Evolutionary conservation across 768 basidiomycete species (phyloP).

Genomic region (Cystobasidium tubakii): DNA sequence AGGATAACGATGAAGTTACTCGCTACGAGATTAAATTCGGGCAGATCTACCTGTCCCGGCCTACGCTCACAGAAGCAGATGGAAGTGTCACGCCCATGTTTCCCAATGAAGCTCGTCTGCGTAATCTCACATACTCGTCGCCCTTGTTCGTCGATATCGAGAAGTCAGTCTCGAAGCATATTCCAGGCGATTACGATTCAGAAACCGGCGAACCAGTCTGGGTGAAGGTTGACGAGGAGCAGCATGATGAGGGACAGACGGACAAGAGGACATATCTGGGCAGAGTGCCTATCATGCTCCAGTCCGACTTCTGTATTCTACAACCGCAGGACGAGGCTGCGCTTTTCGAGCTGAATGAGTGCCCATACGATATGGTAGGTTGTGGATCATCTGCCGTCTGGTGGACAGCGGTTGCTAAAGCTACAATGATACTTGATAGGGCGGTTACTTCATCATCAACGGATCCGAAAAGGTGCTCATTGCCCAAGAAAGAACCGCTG

Average conservation of each 20-base stretch:
- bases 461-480: conserved; percentile 99
- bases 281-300: conserved; percentile 95
- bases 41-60: conserved; percentile 92
- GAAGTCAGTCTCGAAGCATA: conserved; percentile 70
- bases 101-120: conserved; percentile 88
- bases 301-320: conserved; percentile 90
- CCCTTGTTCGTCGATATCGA: conserved; percentile 93
- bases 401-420: not conserved
- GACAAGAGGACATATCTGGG: conserved; percentile 85
- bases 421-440: conserved; percentile 51
- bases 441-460: conserved; percentile 99
- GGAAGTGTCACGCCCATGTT: conserved; percentile 88
- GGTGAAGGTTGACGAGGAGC: conserved; percentile 40
- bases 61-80: conserved; percentile 90
- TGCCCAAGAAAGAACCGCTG: conserved; percentile 98
- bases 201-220: conserved; percentile 49
- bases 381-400: not conserved
- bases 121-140: conserved; percentile 93
- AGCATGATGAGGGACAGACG: conserved; percentile 5
- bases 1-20: conserved; percentile 55
- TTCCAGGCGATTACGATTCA: conserved; percentile 66
- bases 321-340: conserved; percentile 70
- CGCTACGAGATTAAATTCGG: conserved; percentile 96
- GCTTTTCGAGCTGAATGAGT: conserved; percentile 88
- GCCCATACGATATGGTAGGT: conserved; percentile 74